Evolutionary conservation across 148 eudicot species (phyloP), one percentile per base, ranked within the genome.

Genomic region (Tetragonia tetragonoides): DNA sequence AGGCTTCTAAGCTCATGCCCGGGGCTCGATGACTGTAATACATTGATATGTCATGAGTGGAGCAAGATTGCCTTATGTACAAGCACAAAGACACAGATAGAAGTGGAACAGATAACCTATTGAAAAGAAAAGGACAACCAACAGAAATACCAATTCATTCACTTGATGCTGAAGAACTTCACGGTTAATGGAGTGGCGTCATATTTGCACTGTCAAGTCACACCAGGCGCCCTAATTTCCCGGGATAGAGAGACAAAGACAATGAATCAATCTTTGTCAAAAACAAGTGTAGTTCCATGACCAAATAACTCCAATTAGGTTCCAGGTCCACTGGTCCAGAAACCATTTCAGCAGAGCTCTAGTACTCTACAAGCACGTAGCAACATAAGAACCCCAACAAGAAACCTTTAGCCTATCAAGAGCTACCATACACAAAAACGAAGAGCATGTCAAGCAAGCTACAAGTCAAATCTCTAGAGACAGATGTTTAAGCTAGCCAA

Each of bases 341-440:
- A 54, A 42, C 60, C 6, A 77, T 17, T 21, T 59, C n/a, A 77
- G 24, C 40, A 39, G 17, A 12, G 18, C 61, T 57, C 4, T 20
- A n/a, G n/a, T 60, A 46, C 68, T 46, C 75, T 11, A 70, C 73
- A 18, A 53, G 69, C 63, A 78, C 62, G 71, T 34, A 71, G 39
- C 81, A 78, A 75, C 21, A 54, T 24, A 16, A 11, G 69, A 21
- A 70, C 9, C 44, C 9, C 24, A 77, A 60, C 12, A 65, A 62
- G 38, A 39, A 70, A 62, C 20, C 2, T 28, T n/a, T 63, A 28
- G 64, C 60, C 61, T 62, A 62, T 38, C 47, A 38, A 4, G 38
- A 73, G 73, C 79, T 67, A 49, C n/a, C 49, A 68, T 68, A 62
- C 37, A 78, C 12, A 56, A 63, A 70, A 62, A 47, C 53, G 28